These are phyloP conservation scores for Phalaenopsis equestris DNA, from an alignment of 106 monocot species.

Conservation along the genomic window DNA sequence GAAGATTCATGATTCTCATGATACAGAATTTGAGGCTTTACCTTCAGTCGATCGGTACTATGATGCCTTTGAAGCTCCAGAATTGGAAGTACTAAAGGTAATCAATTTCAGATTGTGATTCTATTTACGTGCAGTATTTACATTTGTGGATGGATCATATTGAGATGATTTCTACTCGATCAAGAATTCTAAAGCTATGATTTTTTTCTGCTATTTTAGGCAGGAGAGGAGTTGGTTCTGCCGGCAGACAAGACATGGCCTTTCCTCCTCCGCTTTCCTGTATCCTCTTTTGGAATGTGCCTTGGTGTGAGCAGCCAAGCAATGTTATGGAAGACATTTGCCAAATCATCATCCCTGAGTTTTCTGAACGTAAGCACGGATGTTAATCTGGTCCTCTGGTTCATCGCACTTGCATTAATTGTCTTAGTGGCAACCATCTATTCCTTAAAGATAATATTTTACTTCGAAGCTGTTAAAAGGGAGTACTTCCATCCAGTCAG, in stretches of 20 bases:
- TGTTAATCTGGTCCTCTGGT: conserved; percentile 49
- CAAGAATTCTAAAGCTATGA: too few species aligned
- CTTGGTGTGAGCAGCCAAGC: conserved; percentile 60
- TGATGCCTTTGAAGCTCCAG: conserved; percentile 64
- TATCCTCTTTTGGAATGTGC: conserved; percentile 52
- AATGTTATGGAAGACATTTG: conserved; percentile 41
- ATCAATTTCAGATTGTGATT: neutral
- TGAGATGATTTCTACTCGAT: too few species aligned
- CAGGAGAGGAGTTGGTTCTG: conserved; percentile 36
- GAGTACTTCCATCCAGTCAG: conserved; percentile 82
- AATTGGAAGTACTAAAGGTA: conserved; percentile 57
- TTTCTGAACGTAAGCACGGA: conserved; percentile 30
- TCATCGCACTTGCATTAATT: conserved; percentile 25
- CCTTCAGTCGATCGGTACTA: conserved; percentile 48
- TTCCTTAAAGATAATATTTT: conserved; percentile 53
- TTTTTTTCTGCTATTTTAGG: conserved; percentile 12
- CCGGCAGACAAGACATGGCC: conserved; percentile 57
- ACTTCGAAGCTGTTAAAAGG: conserved; percentile 63
- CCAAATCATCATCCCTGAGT: conserved; percentile 26
- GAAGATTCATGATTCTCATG: conserved; percentile 9
- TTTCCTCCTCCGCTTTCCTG: conserved; percentile 57
- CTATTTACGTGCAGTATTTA: too few species aligned
- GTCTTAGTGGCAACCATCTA: conserved; percentile 36
- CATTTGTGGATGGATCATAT: too few species aligned
- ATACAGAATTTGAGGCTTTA: conserved; percentile 18